Evolutionary conservation across 2,329 filamentous ascomycete species (phyloP).

Genomic region (Laburnicola sp.): DNA sequence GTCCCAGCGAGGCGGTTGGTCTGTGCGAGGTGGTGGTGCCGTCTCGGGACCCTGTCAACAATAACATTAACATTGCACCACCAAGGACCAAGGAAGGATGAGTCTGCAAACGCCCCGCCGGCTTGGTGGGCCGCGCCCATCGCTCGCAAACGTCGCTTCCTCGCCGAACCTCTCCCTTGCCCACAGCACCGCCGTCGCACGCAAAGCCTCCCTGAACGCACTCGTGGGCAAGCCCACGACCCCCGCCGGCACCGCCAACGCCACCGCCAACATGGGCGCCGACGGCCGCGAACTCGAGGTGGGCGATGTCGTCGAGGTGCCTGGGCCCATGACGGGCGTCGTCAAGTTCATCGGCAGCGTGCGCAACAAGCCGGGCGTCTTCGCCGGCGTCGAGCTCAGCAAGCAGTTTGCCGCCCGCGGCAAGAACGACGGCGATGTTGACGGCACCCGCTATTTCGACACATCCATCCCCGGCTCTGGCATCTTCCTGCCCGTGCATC

Average conservation of each 20-base stretch:
- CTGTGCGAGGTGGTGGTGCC: no score
- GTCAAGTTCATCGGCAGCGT: slow-evolving; percentile 89
- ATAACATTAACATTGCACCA: slow-evolving; percentile 12
- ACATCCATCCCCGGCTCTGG: slow-evolving; percentile 79
- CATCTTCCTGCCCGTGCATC: slow-evolving; percentile 88
- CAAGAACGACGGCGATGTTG: slow-evolving; percentile 95
- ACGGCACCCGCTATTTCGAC: slow-evolving; percentile 78
- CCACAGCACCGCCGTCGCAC: slow-evolving; percentile 56
- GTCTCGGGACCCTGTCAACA: slow-evolving; percentile 11
- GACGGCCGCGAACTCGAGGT: slow-evolving; percentile 63
- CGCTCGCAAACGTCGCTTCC: slow-evolving; percentile 47
- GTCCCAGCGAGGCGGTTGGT: no score
- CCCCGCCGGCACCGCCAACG: no score
- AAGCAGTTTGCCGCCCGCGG: slow-evolving; percentile 78
- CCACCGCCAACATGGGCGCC: slow-evolving; percentile 51
- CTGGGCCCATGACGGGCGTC: slow-evolving; percentile 86
- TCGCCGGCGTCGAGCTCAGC: slow-evolving; percentile 89
- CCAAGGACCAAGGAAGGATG: slow-evolving; percentile 37
- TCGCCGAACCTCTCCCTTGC: slow-evolving; percentile 49
- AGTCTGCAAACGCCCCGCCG: slow-evolving; percentile 49
- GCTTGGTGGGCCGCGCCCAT: slow-evolving; percentile 44
- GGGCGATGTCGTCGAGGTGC: slow-evolving; percentile 86
- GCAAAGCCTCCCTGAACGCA: slow-evolving; percentile 72
- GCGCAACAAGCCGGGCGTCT: slow-evolving; percentile 84
- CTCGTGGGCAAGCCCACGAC: slow-evolving; percentile 59